Evolutionary conservation across 306 rosid genomes (phyloP).

Genomic region (Cicer judaicum): DNA sequence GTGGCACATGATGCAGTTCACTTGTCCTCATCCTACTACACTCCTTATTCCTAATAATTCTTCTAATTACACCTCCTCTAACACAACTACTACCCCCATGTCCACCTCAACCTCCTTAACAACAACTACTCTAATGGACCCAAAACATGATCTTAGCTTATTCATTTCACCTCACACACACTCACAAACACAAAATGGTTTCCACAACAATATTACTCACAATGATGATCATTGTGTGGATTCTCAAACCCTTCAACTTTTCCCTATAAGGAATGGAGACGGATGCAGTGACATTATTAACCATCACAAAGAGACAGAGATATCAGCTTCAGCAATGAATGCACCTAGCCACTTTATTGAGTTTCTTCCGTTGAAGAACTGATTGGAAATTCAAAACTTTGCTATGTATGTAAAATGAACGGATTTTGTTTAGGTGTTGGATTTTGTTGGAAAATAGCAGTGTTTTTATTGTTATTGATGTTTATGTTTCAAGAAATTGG

Average conservation of each 20-base stretch:
- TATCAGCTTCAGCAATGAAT: slow-evolving; percentile 55
- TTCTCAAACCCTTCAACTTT: slow-evolving; percentile 86
- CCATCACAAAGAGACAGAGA: slow-evolving; percentile 57
- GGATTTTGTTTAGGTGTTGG: slow-evolving; percentile 35
- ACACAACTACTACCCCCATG: slow-evolving; percentile 35
- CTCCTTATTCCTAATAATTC: slow-evolving; percentile 24
- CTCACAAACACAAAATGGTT: slow-evolving; percentile 38
- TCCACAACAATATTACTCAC: slow-evolving; percentile 23
- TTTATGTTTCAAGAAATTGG: slow-evolving; percentile 57
- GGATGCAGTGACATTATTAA: slow-evolving; percentile 36
- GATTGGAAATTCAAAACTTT: slow-evolving; percentile 16
- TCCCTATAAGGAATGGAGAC: slow-evolving; percentile 68
- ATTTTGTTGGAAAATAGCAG: slow-evolving; percentile 50
- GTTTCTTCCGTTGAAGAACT: slow-evolving; percentile 51
- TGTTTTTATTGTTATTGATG: slow-evolving; percentile 48
- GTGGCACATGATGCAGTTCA: slow-evolving; percentile 77
- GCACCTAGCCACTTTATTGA: slow-evolving; percentile 63
- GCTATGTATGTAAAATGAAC: slow-evolving; percentile 44
- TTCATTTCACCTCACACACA: slow-evolving; percentile 48
- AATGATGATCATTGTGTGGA: slow-evolving; percentile 46
- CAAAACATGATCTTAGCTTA: slow-evolving; percentile 61
- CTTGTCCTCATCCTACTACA: slow-evolving; percentile 52
- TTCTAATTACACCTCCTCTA: slow-evolving; percentile 43
- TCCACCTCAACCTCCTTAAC: slow-evolving; percentile 32
- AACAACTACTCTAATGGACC: slow-evolving; percentile 52